Base-by-base conservation (phyloP, 2,329 filamentous ascomycete species). In the Teratosphaeria viscida region DNA sequence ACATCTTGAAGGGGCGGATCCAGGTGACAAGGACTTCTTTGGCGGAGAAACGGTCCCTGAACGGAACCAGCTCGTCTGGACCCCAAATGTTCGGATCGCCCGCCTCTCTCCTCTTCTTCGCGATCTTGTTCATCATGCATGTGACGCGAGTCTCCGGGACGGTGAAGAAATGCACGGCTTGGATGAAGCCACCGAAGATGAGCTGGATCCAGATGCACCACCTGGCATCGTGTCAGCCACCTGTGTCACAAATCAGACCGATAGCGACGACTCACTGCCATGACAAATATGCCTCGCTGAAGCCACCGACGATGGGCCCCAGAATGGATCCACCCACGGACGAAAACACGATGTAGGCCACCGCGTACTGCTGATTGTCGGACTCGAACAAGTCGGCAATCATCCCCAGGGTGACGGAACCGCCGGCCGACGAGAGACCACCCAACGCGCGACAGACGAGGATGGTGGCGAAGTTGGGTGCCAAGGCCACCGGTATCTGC, bases 181-280 rank as follows among this genome's bases (percentile, higher is more conserved):
- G 89, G 12, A 92, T 83, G 55, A 83, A 79, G 5, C 77, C 87
- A 35, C 89, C 89, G 57, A 94, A 85, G 67, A 92, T 91, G 65
- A 94, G 82, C 74, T 95, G 90, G 62, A 94, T 89, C 90, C 90
- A 95, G 71, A 94, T 92, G 58, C 79, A 84, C 88, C 87, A 92
- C 67, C 82, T 69, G 55, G n/a, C 32, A 57, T 10, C 5, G 23
- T 14, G 26, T 62, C 52, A 57, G 60, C 26, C 7, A 57, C 19
- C 53, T 47, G n/a, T 29, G 54, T 23, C 23, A 5, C 27, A 32
- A 34, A 37, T 16, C 19, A n/a, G 52, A 29, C 7, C 32, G 32
- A 16, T 19, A 29, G n/a, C 32, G 27, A 26, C 19, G 47, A 61
- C 67, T 60, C 35, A 69, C 61, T 62, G 80, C 90, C 89, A 94